Percentiles rank a stretch among this genome's conserved stretches.
Evolutionary conservation across 1,284 basidiomycete genomes (phyloP).

Genomic region (Boletus sp.): DNA sequence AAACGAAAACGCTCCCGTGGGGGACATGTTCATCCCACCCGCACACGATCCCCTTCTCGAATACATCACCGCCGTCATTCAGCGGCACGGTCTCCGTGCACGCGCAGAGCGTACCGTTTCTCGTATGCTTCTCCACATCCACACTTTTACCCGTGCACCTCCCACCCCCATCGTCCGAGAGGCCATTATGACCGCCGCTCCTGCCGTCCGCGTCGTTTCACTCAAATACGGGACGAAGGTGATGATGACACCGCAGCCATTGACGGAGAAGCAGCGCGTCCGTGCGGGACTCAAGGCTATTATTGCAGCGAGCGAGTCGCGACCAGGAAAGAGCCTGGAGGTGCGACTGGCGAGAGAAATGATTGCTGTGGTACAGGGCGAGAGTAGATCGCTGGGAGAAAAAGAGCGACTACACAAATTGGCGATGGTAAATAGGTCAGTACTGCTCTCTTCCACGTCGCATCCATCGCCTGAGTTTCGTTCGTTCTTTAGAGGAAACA

Average conservation of each 20-base stretch:
- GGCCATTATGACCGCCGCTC: constrained; percentile 68
- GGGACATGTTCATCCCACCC: constrained; percentile 64
- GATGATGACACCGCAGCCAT: constrained; percentile 64
- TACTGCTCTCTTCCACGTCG: not conserved
- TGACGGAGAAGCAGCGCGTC: constrained; percentile 80
- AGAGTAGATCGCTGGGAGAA: constrained; percentile 53
- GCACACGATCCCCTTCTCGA: constrained; percentile 76
- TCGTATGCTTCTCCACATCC: constrained; percentile 69
- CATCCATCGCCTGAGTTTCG: not conserved
- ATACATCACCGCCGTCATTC: constrained; percentile 70
- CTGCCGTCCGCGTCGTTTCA: constrained; percentile 60
- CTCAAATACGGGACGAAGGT: constrained; percentile 64
- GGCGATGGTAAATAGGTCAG: constrained; percentile 84
- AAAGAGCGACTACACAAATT: constrained; percentile 58
- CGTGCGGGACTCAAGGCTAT: constrained; percentile 70
- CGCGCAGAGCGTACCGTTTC: constrained; percentile 63
- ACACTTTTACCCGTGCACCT: constrained; percentile 72
- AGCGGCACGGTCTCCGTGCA: constrained; percentile 70
- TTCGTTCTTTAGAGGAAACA: constrained; percentile 29
- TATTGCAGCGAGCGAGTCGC: constrained; percentile 57
- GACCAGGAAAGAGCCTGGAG: constrained; percentile 56
- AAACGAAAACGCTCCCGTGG: not conserved
- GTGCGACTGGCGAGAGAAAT: constrained; percentile 78
- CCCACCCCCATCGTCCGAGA: constrained; percentile 78
- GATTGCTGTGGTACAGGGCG: constrained; percentile 66